A percentile compares a stretch with the other conserved stretches of the same genome.
Evolutionary conservation across 2,329 filamentous ascomycete genomes (phyloP).

Genomic region (Thielaviopsis populi): DNA sequence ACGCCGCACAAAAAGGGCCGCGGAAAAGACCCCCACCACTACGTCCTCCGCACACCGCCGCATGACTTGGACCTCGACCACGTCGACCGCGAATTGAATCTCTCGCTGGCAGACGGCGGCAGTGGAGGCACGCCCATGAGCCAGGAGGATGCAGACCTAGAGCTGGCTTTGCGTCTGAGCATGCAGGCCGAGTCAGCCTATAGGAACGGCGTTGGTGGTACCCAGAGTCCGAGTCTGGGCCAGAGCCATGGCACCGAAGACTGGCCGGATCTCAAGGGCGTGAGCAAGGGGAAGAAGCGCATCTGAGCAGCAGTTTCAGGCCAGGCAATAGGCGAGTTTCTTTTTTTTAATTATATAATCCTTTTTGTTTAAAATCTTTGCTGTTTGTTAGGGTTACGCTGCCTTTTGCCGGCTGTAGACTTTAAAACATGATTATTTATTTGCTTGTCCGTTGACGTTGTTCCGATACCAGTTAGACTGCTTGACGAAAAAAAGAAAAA

Average conservation of each 20-base stretch:
- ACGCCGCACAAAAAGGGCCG: not conserved
- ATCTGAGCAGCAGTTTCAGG: not conserved
- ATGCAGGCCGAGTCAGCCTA: constrained; percentile 34
- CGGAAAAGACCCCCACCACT: not conserved
- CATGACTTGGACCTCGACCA: not conserved
- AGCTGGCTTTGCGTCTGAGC: constrained; percentile 45
- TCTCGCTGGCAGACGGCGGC: not conserved
- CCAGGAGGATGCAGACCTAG: constrained; percentile 40
- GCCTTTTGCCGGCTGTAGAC: too few species aligned
- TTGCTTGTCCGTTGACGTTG: too few species aligned
- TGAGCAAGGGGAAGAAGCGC: constrained; percentile 16
- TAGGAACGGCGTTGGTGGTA: constrained; percentile 18
- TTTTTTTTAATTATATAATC: too few species aligned
- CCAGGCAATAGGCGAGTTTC: too few species aligned
- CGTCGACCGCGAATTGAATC: not conserved
- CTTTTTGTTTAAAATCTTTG: too few species aligned
- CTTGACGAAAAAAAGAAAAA: too few species aligned
- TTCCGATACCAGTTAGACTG: too few species aligned
- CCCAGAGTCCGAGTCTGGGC: not conserved
- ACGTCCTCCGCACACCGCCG: not conserved
- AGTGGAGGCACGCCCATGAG: not conserved
- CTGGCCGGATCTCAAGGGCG: constrained; percentile 23
- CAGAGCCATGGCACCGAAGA: constrained; percentile 20
- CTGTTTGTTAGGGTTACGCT: not conserved
- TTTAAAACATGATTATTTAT: too few species aligned